Evolutionary conservation across 2,329 filamentous ascomycete species (phyloP), one percentile per base, ranked within the genome.

Genomic region (Colletotrichum siamense): DNA sequence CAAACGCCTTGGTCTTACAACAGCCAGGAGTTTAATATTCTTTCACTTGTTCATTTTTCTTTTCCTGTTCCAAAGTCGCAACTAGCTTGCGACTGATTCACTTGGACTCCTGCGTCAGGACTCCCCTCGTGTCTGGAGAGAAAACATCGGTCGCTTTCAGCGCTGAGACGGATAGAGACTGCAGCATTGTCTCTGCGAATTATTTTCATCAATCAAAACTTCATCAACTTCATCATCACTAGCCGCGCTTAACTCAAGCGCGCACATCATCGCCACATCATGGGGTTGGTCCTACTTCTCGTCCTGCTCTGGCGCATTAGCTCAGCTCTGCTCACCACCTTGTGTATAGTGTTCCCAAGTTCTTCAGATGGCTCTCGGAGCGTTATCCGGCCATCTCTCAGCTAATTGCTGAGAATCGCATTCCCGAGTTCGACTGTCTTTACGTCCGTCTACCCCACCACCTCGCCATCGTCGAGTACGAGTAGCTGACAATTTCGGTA

Each of bases 291-390:
- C 36, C 13, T 61, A 44, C 57, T 69, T 32, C 57, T 10, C 34
- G 30, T 55, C 22, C 57, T 22, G 44, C 22, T 18, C n/a, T 65
- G 16, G 68, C 57, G 26, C 30, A 30, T 26, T 28, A 34, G n/a
- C 36, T 28, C 13, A 67, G 68, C 18, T 10, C 36, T 69, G 59
- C 77, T 73, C 64, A 79, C 69, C 5, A 24, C n/a, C 12, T 64
- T 57, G 13, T 63, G 39, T 73, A 69, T 78, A 91, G 91, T 90
- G 91, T 92, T 79, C 94, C 94, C 84, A 98, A 98, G 84, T 98
- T 98, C 89, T 98, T 98, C 89, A 92, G 97, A 91, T 99, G 98
- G 97, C 94, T 99, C 90, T 98, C 96, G 77, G 98, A 99, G 92
- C 94, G 98, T 81, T 99, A 99, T 91, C 97, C 97, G 72, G 93